These are phyloP conservation scores for Kwoniella newhampshirensis DNA, from an alignment of 768 basidiomycete species.

Conservation along the genomic window DNA sequence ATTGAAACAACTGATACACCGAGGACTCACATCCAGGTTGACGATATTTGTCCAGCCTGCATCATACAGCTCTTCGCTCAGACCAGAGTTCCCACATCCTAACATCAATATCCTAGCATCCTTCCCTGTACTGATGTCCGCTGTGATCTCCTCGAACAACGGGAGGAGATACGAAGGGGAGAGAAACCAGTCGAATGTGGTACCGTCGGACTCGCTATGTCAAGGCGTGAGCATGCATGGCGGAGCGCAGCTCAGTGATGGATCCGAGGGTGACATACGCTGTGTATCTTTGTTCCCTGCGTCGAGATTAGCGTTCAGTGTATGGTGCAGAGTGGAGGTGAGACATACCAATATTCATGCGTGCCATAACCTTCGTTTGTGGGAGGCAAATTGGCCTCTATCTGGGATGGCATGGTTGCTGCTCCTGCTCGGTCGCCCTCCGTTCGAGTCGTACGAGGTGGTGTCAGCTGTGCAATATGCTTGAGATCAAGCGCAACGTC, in stretches of 20 bases:
- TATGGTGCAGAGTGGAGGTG: neutral
- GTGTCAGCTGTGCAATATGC: too few species aligned
- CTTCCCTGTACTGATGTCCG: conserved; percentile 33
- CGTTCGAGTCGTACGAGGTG: too few species aligned
- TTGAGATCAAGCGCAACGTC: too few species aligned
- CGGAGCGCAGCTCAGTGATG: neutral
- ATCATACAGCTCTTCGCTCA: conserved; percentile 52
- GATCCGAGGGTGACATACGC: conserved; percentile 29
- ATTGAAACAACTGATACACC: neutral
- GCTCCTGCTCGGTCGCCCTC: too few species aligned
- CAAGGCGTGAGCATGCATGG: neutral
- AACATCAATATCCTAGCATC: conserved; percentile 42
- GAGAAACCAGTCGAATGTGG: conserved; percentile 54
- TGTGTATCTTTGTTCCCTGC: conserved; percentile 51
- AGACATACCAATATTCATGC: conserved; percentile 49
- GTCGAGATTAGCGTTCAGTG: neutral
- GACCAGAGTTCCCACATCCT: conserved; percentile 45
- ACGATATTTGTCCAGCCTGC: conserved; percentile 52
- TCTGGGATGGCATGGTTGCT: conserved; percentile 18
- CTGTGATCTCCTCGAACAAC: conserved; percentile 34
- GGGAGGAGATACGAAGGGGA: conserved; percentile 47
- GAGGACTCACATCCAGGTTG: conserved; percentile 50
- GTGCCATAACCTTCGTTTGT: conserved; percentile 53
- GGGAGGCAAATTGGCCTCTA: conserved; percentile 38
- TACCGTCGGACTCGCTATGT: conserved; percentile 43